phyloP scores from a whole-genome alignment of 2,329 filamentous ascomycete species.

The Colletotrichum sp. region DNA sequence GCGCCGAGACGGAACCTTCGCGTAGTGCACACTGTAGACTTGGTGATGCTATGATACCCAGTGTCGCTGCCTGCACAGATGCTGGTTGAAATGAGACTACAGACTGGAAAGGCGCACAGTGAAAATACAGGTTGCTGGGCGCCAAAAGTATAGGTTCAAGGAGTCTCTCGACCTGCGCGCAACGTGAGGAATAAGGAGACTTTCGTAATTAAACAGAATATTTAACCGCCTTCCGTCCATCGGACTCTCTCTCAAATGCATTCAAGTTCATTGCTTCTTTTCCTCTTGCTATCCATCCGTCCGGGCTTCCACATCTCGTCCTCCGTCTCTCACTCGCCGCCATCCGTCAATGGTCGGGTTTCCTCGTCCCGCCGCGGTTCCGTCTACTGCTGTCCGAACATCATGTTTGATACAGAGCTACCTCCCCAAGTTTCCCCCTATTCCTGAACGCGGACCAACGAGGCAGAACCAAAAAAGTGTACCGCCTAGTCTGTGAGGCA shows the following conservation, averaged over 20 bases:
- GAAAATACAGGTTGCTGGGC: neutral
- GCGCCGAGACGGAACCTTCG: neutral
- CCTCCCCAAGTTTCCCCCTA: neutral
- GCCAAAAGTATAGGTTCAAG: neutral
- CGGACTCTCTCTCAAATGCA: constrained; percentile 21
- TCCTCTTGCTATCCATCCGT: constrained; percentile 23
- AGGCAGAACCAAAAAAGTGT: constrained; percentile 11
- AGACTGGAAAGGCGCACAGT: neutral
- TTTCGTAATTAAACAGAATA: constrained; percentile 26
- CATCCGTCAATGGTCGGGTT: neutral
- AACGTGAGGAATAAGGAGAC: constrained; percentile 9
- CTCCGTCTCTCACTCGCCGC: neutral
- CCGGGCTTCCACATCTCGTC: neutral
- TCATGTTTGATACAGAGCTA: constrained; percentile 21
- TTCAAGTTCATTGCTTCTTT: constrained; percentile 24
- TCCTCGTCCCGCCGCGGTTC: neutral
- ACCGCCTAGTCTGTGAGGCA: constrained; percentile 2
- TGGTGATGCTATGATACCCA: neutral
- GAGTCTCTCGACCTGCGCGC: neutral
- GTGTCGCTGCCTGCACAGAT: neutral
- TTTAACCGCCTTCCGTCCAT: constrained; percentile 20
- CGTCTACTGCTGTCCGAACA: constrained; percentile 5
- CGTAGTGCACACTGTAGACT: neutral
- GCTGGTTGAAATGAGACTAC: neutral
- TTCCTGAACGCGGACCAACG: constrained; percentile 9